Percentiles rank a stretch among this genome's conserved stretches.
Conservation (phyloP, 2,329 filamentous ascomycete genomes). For the Didymella keratinophila region DNA sequence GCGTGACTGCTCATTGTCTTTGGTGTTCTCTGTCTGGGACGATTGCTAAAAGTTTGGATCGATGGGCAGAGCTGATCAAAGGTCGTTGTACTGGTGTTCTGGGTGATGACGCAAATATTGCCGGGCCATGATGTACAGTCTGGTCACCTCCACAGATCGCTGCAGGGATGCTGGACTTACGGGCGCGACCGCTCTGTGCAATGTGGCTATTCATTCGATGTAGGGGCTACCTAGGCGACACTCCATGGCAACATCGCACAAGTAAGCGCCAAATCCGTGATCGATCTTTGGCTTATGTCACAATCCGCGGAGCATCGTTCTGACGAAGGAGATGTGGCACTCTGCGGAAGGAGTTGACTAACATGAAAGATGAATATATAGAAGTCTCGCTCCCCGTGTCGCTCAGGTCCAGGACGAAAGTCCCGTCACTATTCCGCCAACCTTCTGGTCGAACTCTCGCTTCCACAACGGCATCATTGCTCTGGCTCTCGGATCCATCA, state of each 20-base stretch:
- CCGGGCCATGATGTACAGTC: not conserved
- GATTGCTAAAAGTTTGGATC: not conserved
- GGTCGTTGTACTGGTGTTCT: not conserved
- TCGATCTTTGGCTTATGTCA: not conserved
- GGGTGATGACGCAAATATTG: slow-evolving; percentile 6
- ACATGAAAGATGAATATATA: not conserved
- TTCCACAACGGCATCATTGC: slow-evolving; percentile 47
- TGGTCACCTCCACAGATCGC: not conserved
- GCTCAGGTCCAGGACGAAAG: not conserved
- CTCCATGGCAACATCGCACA: not conserved
- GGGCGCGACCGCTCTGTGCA: not conserved
- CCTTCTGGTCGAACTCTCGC: slow-evolving; percentile 35
- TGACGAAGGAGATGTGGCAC: not conserved
- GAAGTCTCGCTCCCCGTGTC: not conserved
- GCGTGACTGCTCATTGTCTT: not conserved
- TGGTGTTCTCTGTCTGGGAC: not conserved
- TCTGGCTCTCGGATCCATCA: slow-evolving; percentile 23
- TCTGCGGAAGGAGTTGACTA: not conserved
- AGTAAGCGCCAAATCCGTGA: not conserved
- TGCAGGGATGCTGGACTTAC: not conserved
- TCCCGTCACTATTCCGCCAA: slow-evolving; percentile 34
- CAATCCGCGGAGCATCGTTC: not conserved
- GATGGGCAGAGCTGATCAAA: not conserved
- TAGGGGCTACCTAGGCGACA: not conserved
- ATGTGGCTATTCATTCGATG: not conserved